Conservation (phyloP, 805 yeast genomes). For the Kazachstania psychrophila region DNA sequence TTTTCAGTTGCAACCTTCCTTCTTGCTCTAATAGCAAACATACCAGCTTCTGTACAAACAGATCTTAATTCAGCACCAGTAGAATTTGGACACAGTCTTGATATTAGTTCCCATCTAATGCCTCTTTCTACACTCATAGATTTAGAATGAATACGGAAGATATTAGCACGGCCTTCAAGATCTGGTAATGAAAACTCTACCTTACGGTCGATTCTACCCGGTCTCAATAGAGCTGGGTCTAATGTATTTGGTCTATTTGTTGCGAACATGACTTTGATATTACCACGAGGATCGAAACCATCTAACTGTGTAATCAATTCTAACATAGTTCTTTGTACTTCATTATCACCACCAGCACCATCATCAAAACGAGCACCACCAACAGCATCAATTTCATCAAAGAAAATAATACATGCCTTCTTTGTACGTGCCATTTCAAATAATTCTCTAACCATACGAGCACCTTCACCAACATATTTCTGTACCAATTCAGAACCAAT, state of each 20-base stretch:
- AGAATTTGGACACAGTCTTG: conserved; percentile 93
- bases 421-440: conserved; percentile 99
- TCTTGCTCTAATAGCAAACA: conserved; percentile 98
- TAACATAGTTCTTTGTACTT: conserved; percentile 98
- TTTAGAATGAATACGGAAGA: conserved; percentile 93
- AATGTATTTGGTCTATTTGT: conserved; percentile 96
- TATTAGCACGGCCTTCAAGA: conserved; percentile 94
- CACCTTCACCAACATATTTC: conserved; percentile 99
- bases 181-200: conserved; percentile 96
- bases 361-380: conserved; percentile 99
- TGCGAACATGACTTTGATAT: conserved; percentile 98
- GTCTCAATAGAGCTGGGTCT: conserved; percentile 95
- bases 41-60: conserved; percentile 98
- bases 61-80: conserved; percentile 98
- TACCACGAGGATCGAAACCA: conserved; percentile 98
- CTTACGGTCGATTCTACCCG: conserved; percentile 98
- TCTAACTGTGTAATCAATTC: conserved; percentile 95
- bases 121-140: conserved; percentile 97
- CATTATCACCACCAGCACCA: conserved; percentile 99
- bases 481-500: conserved; percentile 98
- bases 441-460: conserved; percentile 97
- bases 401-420: conserved; percentile 95
- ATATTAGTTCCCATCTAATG: conserved; percentile 96
- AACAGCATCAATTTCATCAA: conserved; percentile 97
- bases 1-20: conserved; percentile 97